Evolutionary conservation across 2,329 filamentous ascomycete species (phyloP).

Genomic region (Curvularia sp.): DNA sequence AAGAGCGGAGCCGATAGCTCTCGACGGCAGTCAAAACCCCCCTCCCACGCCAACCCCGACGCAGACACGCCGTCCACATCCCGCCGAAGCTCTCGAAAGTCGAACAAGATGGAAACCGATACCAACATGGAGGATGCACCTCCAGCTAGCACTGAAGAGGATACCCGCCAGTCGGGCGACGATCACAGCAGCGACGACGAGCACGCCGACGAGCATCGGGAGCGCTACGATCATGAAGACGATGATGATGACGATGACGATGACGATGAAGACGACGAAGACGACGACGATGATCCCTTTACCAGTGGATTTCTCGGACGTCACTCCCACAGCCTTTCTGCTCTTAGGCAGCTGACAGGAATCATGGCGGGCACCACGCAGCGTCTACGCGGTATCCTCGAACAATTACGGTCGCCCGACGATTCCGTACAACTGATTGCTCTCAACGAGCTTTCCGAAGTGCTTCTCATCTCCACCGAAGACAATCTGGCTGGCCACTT

Average conservation of each 20-base stretch:
- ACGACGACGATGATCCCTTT: slow-evolving; percentile 67
- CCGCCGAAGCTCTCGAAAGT: slow-evolving; percentile 43
- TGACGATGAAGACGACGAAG: slow-evolving; percentile 63
- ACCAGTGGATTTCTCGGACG: slow-evolving; percentile 69
- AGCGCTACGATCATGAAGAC: slow-evolving; percentile 55
- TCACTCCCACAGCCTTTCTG: slow-evolving; percentile 68
- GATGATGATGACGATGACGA: slow-evolving; percentile 63
- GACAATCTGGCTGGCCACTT: slow-evolving; percentile 96
- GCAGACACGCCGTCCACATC: slow-evolving; percentile 39
- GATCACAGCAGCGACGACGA: slow-evolving; percentile 60
- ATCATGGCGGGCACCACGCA: slow-evolving; percentile 84
- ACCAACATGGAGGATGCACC: slow-evolving; percentile 74
- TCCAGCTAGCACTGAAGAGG: slow-evolving; percentile 65
- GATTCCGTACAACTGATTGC: slow-evolving; percentile 88
- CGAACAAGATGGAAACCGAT: slow-evolving; percentile 64
- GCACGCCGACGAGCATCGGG: not conserved
- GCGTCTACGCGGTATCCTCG: slow-evolving; percentile 70
- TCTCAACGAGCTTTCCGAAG: slow-evolving; percentile 89
- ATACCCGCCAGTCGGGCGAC: slow-evolving; percentile 42
- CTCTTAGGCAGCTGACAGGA: slow-evolving; percentile 83
- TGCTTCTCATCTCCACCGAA: slow-evolving; percentile 92
- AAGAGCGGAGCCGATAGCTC: slow-evolving; percentile 64
- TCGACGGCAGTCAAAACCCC: slow-evolving; percentile 23
- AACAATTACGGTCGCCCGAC: slow-evolving; percentile 78
- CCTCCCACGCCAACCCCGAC: slow-evolving; percentile 32